phyloP scores from a whole-genome alignment of 192 early-diverging fungal species.

The Geranomyces michiganensis region DNA sequence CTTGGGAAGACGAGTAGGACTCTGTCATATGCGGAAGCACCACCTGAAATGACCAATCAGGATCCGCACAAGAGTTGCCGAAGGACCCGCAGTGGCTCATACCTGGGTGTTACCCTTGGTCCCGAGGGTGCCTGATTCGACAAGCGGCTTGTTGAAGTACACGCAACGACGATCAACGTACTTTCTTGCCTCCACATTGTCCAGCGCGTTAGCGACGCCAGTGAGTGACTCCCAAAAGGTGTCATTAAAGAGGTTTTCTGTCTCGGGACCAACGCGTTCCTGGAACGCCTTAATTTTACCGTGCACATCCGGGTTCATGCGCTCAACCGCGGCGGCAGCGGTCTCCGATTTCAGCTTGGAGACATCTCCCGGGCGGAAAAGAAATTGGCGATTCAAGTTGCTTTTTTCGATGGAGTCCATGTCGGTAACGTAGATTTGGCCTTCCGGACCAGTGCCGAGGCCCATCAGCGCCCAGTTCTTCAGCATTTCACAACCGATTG shows the following conservation, averaged over 20 bases:
- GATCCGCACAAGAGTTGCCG: background rate
- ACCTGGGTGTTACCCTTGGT: slow-evolving; percentile 99
- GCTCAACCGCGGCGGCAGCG: slow-evolving; percentile 81
- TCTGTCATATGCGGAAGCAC: slow-evolving; percentile 95
- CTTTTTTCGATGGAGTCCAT: slow-evolving; percentile 99
- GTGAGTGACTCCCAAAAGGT: slow-evolving; percentile 86
- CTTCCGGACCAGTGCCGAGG: slow-evolving; percentile 74
- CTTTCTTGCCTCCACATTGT: slow-evolving; percentile 96
- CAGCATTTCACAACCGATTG: slow-evolving; percentile 99
- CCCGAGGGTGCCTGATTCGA: slow-evolving; percentile 97
- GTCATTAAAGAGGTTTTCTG: slow-evolving; percentile 91
- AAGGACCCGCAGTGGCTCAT: background rate
- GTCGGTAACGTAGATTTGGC: slow-evolving; percentile 88
- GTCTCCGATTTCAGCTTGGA: slow-evolving; percentile 90
- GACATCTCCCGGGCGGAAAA: slow-evolving; percentile 82
- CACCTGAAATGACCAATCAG: slow-evolving; percentile 45
- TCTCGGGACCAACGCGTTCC: slow-evolving; percentile 94
- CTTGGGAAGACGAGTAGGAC: slow-evolving; percentile 97
- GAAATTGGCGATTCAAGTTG: slow-evolving; percentile 99
- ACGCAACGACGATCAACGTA: slow-evolving; percentile 98
- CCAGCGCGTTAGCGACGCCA: slow-evolving; percentile 96
- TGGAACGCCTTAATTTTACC: slow-evolving; percentile 69
- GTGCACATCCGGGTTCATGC: slow-evolving; percentile 90
- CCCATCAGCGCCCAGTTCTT: slow-evolving; percentile 99
- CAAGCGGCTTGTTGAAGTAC: slow-evolving; percentile 89